Evolutionary conservation across 768 basidiomycete genomes (phyloP).

Genomic region (Glaciozyma antarctica): DNA sequence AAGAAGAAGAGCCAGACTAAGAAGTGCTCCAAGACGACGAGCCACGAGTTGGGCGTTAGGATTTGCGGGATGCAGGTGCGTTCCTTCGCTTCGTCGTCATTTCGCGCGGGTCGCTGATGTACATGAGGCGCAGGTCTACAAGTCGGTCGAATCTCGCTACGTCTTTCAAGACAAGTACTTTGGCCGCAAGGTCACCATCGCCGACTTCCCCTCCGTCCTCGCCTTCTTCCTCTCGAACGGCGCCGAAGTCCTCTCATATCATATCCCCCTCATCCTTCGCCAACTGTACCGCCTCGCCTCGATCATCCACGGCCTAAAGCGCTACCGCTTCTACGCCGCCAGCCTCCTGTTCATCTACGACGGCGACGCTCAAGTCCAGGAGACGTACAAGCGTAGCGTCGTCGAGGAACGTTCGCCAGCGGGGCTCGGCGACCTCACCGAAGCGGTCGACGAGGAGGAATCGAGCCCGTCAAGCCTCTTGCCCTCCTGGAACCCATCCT

Average conservation of each 20-base stretch:
- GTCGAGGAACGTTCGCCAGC: constrained; percentile 13
- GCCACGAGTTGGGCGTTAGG: constrained; percentile 75
- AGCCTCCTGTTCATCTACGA: constrained; percentile 95
- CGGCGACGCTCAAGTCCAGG: constrained; percentile 80
- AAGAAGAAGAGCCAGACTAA: constrained; percentile 99
- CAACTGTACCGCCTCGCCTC: constrained; percentile 89
- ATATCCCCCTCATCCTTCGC: constrained; percentile 80
- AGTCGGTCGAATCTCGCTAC: constrained; percentile 70
- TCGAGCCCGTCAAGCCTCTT: neutral
- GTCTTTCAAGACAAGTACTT: constrained; percentile 91
- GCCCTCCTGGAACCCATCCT: neutral
- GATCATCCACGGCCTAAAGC: constrained; percentile 76
- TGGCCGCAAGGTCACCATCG: constrained; percentile 76
- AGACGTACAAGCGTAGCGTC: constrained; percentile 40
- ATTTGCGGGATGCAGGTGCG: constrained; percentile 98
- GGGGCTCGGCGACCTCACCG: constrained; percentile 8
- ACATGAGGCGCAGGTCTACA: constrained; percentile 65
- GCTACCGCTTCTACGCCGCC: constrained; percentile 98
- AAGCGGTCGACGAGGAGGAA: constrained; percentile 29
- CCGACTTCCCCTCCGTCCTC: constrained; percentile 74
- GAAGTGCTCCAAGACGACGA: constrained; percentile 95
- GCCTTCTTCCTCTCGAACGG: constrained; percentile 79
- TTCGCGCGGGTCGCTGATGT: neutral
- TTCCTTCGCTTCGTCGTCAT: constrained; percentile 4
- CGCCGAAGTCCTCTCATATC: constrained; percentile 69